Conservation (phyloP, 345 rosid species). For the Bruguiera parviflora region DNA sequence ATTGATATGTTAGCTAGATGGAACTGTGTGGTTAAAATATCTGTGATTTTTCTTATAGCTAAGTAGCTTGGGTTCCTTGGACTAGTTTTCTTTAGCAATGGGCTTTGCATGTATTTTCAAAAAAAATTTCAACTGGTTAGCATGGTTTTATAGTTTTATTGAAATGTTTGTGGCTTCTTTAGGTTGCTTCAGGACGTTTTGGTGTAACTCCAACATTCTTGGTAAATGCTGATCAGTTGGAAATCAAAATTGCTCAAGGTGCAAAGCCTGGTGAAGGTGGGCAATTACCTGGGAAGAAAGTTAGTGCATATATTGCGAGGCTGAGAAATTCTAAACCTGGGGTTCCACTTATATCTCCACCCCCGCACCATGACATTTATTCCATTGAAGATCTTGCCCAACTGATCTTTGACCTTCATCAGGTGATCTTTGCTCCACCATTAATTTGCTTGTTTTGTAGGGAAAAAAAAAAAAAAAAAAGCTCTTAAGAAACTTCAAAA, state of each 20-base stretch:
- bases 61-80: not conserved
- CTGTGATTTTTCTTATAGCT: not conserved
- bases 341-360: slow-evolving; percentile 98
- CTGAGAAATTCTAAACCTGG: slow-evolving; percentile 97
- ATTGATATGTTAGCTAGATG: slow-evolving; percentile 6
- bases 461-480: no score
- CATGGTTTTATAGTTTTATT: not conserved
- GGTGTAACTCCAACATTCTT: slow-evolving; percentile 98
- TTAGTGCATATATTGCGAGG: slow-evolving; percentile 96
- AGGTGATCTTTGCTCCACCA: slow-evolving; percentile 48
- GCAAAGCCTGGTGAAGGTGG: slow-evolving; percentile 99
- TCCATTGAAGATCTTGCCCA: slow-evolving; percentile 99
- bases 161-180: slow-evolving; percentile 28
- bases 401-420: slow-evolving; percentile 94
- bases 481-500: not conserved
- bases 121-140: not conserved
- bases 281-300: slow-evolving; percentile 97
- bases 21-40: slow-evolving; percentile 6
- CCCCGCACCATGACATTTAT: slow-evolving; percentile 96
- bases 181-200: slow-evolving; percentile 99
- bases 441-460: slow-evolving; percentile 6
- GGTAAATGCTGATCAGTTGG: slow-evolving; percentile 90
- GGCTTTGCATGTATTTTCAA: not conserved
- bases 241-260: slow-evolving; percentile 99
- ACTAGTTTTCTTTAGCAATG: not conserved